Evolutionary conservation across 75 land plant genomes (phyloP).

Genomic region (Selaginella tamariscina): DNA sequence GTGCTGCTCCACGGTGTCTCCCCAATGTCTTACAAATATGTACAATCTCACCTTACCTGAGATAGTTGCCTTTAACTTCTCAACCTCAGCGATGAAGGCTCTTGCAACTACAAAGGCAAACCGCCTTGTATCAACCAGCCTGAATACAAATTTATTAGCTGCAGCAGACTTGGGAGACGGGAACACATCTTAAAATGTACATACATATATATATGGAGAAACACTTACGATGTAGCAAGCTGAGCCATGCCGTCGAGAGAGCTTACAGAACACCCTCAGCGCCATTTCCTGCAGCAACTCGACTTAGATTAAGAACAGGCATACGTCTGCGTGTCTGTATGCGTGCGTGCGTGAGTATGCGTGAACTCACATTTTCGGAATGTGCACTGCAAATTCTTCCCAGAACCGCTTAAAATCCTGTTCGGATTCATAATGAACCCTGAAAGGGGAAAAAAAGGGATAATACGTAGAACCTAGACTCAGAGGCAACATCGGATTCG

Average conservation of each 20-base stretch:
- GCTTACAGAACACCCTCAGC: constrained; percentile 78
- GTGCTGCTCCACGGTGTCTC: constrained; percentile 80
- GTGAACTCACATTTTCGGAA: constrained; percentile 60
- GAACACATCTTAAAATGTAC: neutral
- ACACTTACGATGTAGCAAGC: constrained; percentile 46
- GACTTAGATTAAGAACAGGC: neutral
- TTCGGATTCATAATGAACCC: constrained; percentile 49
- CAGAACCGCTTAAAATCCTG: constrained; percentile 88
- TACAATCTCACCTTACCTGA: constrained; percentile 84
- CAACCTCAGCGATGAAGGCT: constrained; percentile 89
- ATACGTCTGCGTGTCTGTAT: no score
- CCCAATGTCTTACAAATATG: constrained; percentile 96
- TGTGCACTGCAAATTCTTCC: constrained; percentile 88
- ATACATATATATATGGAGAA: neutral
- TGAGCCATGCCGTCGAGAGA: constrained; percentile 60
- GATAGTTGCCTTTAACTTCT: constrained; percentile 53
- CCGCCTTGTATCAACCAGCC: constrained; percentile 85
- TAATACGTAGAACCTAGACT: neutral
- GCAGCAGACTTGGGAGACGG: neutral
- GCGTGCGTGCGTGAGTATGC: neutral
- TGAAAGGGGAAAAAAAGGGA: neutral
- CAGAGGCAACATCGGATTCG: neutral
- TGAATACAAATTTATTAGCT: constrained; percentile 30
- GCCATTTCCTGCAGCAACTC: constrained; percentile 64
- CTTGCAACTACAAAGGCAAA: constrained; percentile 95